Base-by-base conservation (phyloP, 495 filamentous ascomycete species). In the Aspergillus baeticus region DNA sequence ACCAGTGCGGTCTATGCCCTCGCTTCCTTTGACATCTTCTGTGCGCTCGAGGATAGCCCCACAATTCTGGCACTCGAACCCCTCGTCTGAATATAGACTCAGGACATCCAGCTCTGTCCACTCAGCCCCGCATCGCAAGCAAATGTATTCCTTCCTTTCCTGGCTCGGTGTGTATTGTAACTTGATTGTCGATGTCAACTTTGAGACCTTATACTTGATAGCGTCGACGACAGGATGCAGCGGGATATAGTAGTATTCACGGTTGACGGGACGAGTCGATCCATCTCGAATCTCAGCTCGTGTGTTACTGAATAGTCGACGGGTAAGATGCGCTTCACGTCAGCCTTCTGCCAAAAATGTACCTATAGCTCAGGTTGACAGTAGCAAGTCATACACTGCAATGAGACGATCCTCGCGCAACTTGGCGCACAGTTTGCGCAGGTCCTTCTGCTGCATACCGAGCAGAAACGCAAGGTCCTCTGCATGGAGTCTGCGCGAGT, bases 191-290 rank as follows among this genome's bases (percentile, higher is more conserved):
- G 91, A 88, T 50, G 90, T 90, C 54, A 96, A 77, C 46, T 84
- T 83, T 68, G 91, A 90, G 50, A 96, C 86, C 60, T 90, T 87
- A 77, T 88, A 99, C 65, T 99, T 99, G 77, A 96, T 92, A 13
- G 91, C 92, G 70, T 99, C 94, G 69, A 99, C 88, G 52, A 92
- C 89, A 35, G 88, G 89, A 50, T 93, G 91, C 63, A 94, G 91
- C 65, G 96, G 91, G 73, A 99, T 90, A 74, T 89, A 99, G 74
- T 95, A 99, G 76, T 96, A 97, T 48, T 92, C 96, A 39, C 89
- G 84, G 64, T 86, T 89, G 39, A 88, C 83, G 3, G 91, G 87
- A 10, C 91, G 88, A 56, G 88, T 86, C 39, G 90, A 87, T 29
- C 90, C 90, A 57, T 90, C 88, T 42, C 84, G 85, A 46, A 85